Conservation (phyloP, 306 rosid genomes). For the Coriaria nepalensis region DNA sequence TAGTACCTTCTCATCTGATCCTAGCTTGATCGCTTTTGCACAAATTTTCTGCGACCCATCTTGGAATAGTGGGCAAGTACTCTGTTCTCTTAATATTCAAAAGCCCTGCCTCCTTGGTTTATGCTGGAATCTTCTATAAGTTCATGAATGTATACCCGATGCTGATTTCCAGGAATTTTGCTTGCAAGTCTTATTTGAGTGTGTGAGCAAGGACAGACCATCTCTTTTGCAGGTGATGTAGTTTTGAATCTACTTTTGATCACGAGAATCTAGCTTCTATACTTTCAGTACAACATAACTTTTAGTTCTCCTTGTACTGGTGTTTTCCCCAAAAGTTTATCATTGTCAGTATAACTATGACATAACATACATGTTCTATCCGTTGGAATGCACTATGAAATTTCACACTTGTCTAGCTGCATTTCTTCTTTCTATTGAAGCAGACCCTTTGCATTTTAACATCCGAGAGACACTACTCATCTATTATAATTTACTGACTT, state of each 20-base stretch:
- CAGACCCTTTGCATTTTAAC: too few relatives aligned
- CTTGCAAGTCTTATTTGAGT: slow-evolving; percentile 95
- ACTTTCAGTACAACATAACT: slow-evolving; percentile 9
- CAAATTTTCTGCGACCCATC: slow-evolving; percentile 87
- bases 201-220: slow-evolving; percentile 96
- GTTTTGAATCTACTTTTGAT: slow-evolving; percentile 5
- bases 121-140: too few relatives aligned
- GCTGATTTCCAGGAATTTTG: slow-evolving; percentile 93
- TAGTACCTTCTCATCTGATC: slow-evolving; percentile 91
- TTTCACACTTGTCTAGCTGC: too few relatives aligned
- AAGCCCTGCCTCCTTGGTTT: neutral
- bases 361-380: too few relatives aligned
- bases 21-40: slow-evolving; percentile 94
- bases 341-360: too few relatives aligned
- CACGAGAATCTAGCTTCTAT: neutral
- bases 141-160: slow-evolving; percentile 49
- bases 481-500: neutral
- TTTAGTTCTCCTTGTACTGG: neutral
- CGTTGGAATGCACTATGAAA: too few relatives aligned
- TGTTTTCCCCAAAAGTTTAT: neutral
- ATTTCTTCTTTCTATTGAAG: too few relatives aligned
- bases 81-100: neutral
- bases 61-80: slow-evolving; percentile 58
- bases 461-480: too few relatives aligned
- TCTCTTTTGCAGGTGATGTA: slow-evolving; percentile 96